phyloP scores from a whole-genome alignment of 148 eudicot species.

The Rhododendron kiyosumense region DNA sequence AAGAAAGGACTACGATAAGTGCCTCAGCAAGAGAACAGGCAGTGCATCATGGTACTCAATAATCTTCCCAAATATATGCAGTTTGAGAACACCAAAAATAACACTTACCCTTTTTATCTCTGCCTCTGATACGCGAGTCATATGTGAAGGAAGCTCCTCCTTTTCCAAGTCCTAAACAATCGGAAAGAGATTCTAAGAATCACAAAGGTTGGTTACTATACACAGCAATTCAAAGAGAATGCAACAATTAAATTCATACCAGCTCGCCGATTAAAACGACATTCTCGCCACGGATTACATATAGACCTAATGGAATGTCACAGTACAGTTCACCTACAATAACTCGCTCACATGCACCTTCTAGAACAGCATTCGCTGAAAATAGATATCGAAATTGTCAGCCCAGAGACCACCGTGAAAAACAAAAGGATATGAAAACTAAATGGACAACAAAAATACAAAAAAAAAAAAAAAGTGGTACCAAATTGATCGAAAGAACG shows the following conservation, averaged over 20 bases:
- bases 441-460: not conserved
- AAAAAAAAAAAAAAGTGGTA: constrained; percentile 21
- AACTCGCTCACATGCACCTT: constrained; percentile 88
- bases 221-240: not conserved
- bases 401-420: not conserved
- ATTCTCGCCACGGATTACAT: constrained; percentile 79
- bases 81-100: not conserved
- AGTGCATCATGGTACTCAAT: constrained; percentile 1
- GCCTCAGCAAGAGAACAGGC: not conserved
- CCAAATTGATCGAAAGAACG: constrained; percentile 98
- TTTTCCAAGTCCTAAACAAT: constrained; percentile 63
- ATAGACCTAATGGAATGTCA: constrained; percentile 84
- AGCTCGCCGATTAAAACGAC: constrained; percentile 91
- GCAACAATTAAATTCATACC: constrained; percentile 35
- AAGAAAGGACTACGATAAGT: not conserved
- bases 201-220: not conserved
- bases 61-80: not conserved
- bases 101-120: constrained; percentile 74
- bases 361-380: constrained; percentile 89
- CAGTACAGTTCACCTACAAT: constrained; percentile 89
- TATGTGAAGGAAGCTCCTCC: constrained; percentile 91
- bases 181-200: not conserved
- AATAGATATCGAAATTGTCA: constrained; percentile 8
- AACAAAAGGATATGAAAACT: not conserved
- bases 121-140: constrained; percentile 71